These are phyloP conservation scores for Fraxinus baroniana DNA, from an alignment of 305 asterid genomes.

Conservation along the genomic window DNA sequence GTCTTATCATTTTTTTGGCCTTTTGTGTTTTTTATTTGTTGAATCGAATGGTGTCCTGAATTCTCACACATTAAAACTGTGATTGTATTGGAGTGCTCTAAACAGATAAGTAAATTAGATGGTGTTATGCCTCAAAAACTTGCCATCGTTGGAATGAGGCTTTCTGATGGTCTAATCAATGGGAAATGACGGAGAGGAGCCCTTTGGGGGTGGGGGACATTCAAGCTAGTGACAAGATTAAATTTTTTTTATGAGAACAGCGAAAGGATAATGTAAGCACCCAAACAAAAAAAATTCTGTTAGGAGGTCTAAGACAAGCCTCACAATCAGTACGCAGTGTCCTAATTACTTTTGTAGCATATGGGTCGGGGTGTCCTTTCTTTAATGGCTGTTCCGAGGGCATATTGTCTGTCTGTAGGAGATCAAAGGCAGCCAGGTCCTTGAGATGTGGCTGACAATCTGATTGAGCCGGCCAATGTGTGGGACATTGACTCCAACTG, in stretches of 20 bases:
- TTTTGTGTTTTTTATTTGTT: not conserved
- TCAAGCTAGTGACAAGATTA: not conserved
- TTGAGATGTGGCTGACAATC: not conserved
- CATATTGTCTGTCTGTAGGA: not conserved
- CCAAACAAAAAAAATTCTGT: not conserved
- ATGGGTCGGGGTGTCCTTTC: not conserved
- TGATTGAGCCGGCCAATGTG: not conserved
- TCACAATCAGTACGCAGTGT: not conserved
- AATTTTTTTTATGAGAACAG: not conserved
- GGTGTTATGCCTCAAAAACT: not conserved
- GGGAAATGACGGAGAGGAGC: not conserved
- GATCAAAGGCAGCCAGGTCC: not conserved
- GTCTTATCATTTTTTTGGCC: not conserved
- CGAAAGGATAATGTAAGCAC: not conserved
- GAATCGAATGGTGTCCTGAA: constrained; percentile 5
- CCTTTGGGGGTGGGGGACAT: not conserved
- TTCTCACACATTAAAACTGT: not conserved
- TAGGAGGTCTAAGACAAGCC: not conserved
- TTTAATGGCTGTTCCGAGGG: not conserved
- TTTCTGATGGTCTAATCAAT: not conserved
- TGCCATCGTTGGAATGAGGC: not conserved
- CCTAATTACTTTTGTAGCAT: not conserved
- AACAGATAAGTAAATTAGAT: not conserved
- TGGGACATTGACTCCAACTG: not conserved
- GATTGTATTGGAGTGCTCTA: not conserved